Evolutionary conservation across 2,329 filamentous ascomycete genomes (phyloP), one percentile per base, ranked within the genome.

Genomic region (Teratosphaeria epicoccoides): DNA sequence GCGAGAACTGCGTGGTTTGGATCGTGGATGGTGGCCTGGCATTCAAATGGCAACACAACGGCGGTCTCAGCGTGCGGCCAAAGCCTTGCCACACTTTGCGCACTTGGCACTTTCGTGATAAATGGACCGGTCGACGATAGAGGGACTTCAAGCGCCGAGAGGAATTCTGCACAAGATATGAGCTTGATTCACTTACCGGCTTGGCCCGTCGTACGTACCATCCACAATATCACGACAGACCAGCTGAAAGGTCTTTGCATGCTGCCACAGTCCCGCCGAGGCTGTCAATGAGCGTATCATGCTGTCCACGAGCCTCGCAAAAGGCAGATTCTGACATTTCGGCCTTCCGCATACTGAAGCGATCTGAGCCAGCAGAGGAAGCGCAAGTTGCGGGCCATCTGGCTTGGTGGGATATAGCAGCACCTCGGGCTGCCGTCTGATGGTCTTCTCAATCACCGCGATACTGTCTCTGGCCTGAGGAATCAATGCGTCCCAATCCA

Each of bases 371-470:
- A 78, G 65, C 26, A 83, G 66, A 74, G 76, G 79, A 23, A 78
- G 65, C 54, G 76, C 71, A 23, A 83, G 68, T 5, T 75, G 77
- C 4, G 73, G 73, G 28, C 70, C 66, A 47, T 71, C 63, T 24
- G 55, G 50, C 52, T 66, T 53, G 12, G 61, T 65, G 40, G 56
- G 54, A 24, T 60, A 47, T 22, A 76, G 70, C 24, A 91, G 72
- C n/a, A 89, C 78, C 33, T 76, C 72, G 2, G 87, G 88, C 6
- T 84, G 87, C 62, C 89, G 86, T 56, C 81, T 78, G 57, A 95
- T 77, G 2, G 86, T 87, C 49, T 85, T 78, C 52, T 79, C 78
- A 44, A 96, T 76, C 49, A 95, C 89, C 58, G 85, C 81, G 46
- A 95, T 76, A 49, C 88, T 89, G 63, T 88, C 84, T 29, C 79